Conservation (phyloP, 192 early-diverging fungal species). For the Mortierella alpina region DNA sequence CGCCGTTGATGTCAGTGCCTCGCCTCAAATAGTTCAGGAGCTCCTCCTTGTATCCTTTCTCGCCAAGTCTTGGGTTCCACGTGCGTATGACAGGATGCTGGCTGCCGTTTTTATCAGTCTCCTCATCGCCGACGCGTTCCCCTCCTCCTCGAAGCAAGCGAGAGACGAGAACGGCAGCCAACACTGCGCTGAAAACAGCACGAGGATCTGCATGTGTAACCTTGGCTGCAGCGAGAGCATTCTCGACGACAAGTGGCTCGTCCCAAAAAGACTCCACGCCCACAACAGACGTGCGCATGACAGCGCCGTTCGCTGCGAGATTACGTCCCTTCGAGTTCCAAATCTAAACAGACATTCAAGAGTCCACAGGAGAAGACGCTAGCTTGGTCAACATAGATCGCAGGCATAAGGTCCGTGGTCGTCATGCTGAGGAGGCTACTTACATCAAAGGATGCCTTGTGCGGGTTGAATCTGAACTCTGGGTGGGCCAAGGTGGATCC, state of each 20-base stretch:
- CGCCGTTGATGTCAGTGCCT: slow-evolving; percentile 28
- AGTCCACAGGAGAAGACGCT: background rate
- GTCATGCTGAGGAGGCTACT: background rate
- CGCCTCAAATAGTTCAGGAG: slow-evolving; percentile 32
- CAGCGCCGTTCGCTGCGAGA: slow-evolving; percentile 56
- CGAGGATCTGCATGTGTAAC: slow-evolving; percentile 59
- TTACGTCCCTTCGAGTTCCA: slow-evolving; percentile 44
- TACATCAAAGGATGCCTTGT: slow-evolving; percentile 53
- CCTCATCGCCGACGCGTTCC: background rate
- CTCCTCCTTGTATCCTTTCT: slow-evolving; percentile 31
- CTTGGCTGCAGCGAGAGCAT: slow-evolving; percentile 54
- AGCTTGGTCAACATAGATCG: background rate
- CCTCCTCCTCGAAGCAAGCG: slow-evolving; percentile 51
- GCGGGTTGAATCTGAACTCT: slow-evolving; percentile 61
- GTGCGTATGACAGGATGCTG: background rate
- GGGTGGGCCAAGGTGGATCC: slow-evolving; percentile 58
- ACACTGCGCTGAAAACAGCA: slow-evolving; percentile 45
- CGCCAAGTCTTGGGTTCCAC: slow-evolving; percentile 25
- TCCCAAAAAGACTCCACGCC: slow-evolving; percentile 56
- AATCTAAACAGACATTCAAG: slow-evolving; percentile 20
- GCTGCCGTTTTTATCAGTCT: background rate
- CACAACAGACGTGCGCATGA: slow-evolving; percentile 56
- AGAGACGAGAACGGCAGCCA: slow-evolving; percentile 50
- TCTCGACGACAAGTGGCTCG: slow-evolving; percentile 51
- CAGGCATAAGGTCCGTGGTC: background rate